These are phyloP conservation scores for Diphasiastrum complanatum DNA, from an alignment of 83 land plant species.

Conservation along the genomic window DNA sequence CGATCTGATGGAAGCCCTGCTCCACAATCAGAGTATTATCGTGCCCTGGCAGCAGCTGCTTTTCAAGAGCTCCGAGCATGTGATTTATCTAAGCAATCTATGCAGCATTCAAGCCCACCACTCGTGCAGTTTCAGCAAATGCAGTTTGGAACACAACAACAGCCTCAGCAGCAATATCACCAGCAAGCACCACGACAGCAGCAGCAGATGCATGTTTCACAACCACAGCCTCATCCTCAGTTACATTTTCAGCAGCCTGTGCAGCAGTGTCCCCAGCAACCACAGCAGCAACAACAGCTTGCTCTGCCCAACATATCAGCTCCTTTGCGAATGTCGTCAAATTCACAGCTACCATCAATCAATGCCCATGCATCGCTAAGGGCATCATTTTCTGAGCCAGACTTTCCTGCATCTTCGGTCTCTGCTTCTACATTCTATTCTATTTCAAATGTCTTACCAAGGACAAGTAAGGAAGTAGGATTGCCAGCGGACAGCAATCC, in stretches of 20 bases:
- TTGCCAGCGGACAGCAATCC: neutral
- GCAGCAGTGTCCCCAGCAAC: too few species aligned
- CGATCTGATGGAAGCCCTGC: neutral
- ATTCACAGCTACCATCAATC: neutral
- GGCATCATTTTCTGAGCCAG: neutral
- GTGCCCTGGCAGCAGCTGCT: slow-evolving; percentile 4
- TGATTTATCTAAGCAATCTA: neutral
- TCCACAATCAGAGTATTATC: neutral
- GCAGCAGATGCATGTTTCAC: neutral
- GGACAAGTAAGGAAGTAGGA: neutral
- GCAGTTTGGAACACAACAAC: neutral
- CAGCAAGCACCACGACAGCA: neutral
- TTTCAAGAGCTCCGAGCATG: slow-evolving; percentile 5
- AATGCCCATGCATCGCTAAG: neutral
- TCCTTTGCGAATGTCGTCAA: neutral
- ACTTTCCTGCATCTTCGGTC: neutral
- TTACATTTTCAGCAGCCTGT: neutral
- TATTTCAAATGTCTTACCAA: neutral
- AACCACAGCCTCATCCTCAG: neutral
- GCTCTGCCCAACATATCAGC: neutral
- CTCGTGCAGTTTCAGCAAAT: too few species aligned
- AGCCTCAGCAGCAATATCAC: neutral
- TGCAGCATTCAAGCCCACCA: neutral
- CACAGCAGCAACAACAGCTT: neutral
- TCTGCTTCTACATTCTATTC: neutral